Base-by-base conservation (phyloP, 495 filamentous ascomycete genomes). In the Apiosordaria backusii region DNA sequence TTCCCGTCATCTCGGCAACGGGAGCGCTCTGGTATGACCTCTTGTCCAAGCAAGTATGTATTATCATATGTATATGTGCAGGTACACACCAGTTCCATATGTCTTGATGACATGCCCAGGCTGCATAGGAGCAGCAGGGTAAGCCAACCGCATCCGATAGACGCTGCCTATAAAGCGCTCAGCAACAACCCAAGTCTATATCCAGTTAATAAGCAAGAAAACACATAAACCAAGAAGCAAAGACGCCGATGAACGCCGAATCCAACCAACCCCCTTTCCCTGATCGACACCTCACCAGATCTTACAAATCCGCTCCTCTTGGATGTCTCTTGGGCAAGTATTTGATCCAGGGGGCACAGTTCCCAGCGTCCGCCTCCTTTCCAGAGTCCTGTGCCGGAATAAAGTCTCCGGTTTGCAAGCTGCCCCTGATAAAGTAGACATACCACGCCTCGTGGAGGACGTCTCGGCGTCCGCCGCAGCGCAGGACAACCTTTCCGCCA, bases 401-500 rank as follows among this genome's bases (percentile, higher is more conserved):
- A 71, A 96, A 96, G 60, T 86, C 77, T 24, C 92, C 92, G 5
- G 83, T 88, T 72, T 92, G 90, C 50, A 96, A 75, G 64, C 84
- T 88, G 27, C 93, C 93, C 60, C 85, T 84, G 13, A 96, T 86
- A 69, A 93, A 89, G 79, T 89, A 96, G 66, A 87, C 86, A 72
- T 96, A 96, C 90, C 91, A 95, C 23, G 91, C 86, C 77, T 96
- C 89, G 70, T 92, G 88, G 25, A 97, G 77, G 25, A 80, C 75
- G 23, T 76, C 73, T n/a, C 53, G 54, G n/a, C 45, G 53, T 60
- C 63, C 70, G 10, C 75, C 69, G 76, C 93, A 97, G 57, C 88
- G 85, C 6, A 96, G 80, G 16, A 88, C 87, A 9, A 92, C 91
- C 2, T 81, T 77, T 18, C 85, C 82, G 19, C 91, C 90, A 67